Evolutionary conservation across 495 filamentous ascomycete genomes (phyloP).

Genomic region (Aspergillus panamensis): DNA sequence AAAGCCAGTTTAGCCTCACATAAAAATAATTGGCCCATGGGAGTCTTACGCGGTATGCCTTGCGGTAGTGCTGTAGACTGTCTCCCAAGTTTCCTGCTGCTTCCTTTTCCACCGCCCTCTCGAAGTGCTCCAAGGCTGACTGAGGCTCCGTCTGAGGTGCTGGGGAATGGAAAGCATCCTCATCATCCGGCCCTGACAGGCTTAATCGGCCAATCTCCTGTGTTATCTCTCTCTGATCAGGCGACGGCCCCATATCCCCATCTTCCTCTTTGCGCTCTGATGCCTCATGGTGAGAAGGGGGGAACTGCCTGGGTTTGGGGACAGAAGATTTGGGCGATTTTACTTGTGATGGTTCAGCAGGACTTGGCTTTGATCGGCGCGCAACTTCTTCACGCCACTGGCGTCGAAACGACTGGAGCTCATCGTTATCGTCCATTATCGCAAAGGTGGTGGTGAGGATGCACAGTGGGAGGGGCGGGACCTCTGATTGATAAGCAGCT

Average conservation of each 20-base stretch:
- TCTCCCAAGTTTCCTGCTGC: constrained; percentile 80
- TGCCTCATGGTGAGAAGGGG: constrained; percentile 34
- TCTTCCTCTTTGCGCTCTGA: constrained; percentile 38
- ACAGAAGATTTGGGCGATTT: constrained; percentile 26
- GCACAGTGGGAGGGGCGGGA: constrained; percentile 2
- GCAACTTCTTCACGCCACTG: constrained; percentile 82
- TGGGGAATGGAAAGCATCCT: constrained; percentile 31
- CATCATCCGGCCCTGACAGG: constrained; percentile 26
- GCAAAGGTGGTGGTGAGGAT: constrained; percentile 7
- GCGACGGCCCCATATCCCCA: constrained; percentile 37
- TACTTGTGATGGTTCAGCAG: constrained; percentile 15
- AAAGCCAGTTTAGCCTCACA: constrained; percentile 1
- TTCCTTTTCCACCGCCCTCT: constrained; percentile 87
- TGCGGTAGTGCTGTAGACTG: constrained; percentile 82
- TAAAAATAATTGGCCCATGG: constrained; percentile 21
- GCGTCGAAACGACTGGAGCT: constrained; percentile 75
- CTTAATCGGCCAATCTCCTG: constrained; percentile 38
- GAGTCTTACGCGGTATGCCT: constrained; percentile 70
- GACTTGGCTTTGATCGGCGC: constrained; percentile 42
- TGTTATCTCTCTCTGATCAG: constrained; percentile 40
- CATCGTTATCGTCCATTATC: constrained; percentile 61
- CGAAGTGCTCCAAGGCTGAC: constrained; percentile 89
- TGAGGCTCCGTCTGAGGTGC: constrained; percentile 50
- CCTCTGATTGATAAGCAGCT: constrained; percentile 28
- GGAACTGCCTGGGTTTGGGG: constrained; percentile 28